These are phyloP conservation scores for Trichoderma afroharzianum DNA, from an alignment of 2,329 filamentous ascomycete species.

Conservation along the genomic window DNA sequence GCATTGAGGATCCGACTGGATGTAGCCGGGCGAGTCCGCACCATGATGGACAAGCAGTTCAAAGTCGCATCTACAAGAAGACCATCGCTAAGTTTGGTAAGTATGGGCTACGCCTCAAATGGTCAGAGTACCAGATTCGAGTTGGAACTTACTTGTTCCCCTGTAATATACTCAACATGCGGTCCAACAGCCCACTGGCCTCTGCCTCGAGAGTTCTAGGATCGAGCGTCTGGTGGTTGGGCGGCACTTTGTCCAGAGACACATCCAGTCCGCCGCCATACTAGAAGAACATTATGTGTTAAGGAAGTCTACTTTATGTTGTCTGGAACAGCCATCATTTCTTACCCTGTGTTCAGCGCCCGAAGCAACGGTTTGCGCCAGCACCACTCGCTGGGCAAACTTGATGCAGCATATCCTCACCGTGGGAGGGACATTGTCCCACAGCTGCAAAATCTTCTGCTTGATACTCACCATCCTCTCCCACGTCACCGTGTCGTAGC, in stretches of 20 bases:
- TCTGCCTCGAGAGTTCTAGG: slow-evolving; percentile 85
- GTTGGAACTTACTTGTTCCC: slow-evolving; percentile 67
- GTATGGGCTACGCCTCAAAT: neutral
- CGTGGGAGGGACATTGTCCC: slow-evolving; percentile 74
- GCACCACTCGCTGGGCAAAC: slow-evolving; percentile 88
- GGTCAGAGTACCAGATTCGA: neutral
- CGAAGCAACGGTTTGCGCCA: slow-evolving; percentile 83
- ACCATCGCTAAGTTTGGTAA: slow-evolving; percentile 61
- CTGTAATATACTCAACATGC: slow-evolving; percentile 79
- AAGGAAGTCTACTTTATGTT: neutral
- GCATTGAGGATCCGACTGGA: slow-evolving; percentile 82
- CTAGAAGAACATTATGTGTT: slow-evolving; percentile 31
- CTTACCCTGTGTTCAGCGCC: slow-evolving; percentile 79
- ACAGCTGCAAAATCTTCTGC: slow-evolving; percentile 78
- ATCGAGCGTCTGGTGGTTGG: slow-evolving; percentile 76
- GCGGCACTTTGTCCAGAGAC: slow-evolving; percentile 79
- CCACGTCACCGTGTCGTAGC: slow-evolving; percentile 78
- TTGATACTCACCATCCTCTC: slow-evolving; percentile 87
- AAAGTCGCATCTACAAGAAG: slow-evolving; percentile 86
- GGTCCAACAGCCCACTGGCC: slow-evolving; percentile 83
- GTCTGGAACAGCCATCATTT: slow-evolving; percentile 19
- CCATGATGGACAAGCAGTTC: slow-evolving; percentile 79
- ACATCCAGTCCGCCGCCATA: slow-evolving; percentile 61
- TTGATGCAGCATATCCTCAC: slow-evolving; percentile 95
- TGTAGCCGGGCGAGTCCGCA: slow-evolving; percentile 76